Percentiles rank a stretch among this genome's conserved stretches.
Evolutionary conservation across 176 grass and related monocot genomes (phyloP).

Genomic region (Oryza glumipatula): DNA sequence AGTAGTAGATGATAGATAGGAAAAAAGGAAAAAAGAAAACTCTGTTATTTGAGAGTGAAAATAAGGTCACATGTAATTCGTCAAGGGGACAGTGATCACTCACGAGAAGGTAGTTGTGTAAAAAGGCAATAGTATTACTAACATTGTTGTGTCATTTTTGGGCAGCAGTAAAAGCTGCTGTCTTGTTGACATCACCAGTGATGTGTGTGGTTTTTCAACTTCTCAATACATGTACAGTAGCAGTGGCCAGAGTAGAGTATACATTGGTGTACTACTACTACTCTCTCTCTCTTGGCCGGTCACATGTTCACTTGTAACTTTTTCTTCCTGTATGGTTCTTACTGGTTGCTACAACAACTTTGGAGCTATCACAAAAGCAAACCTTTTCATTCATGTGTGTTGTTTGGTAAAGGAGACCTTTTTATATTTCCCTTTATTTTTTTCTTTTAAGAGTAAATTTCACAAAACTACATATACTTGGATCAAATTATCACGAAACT

Average conservation of each 20-base stretch:
- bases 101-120: neutral
- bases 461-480: too few relatives aligned
- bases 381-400: neutral
- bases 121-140: neutral
- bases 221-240: constrained; percentile 1
- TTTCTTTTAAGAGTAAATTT: neutral
- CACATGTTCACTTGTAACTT: constrained; percentile 28
- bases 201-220: constrained; percentile 21
- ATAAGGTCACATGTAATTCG: neutral
- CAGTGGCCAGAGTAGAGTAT: neutral
- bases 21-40: neutral
- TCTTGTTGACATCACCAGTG: constrained; percentile 31
- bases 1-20: neutral
- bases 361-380: neutral
- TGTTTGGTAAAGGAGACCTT: neutral
- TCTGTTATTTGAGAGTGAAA: neutral
- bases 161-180: constrained; percentile 20
- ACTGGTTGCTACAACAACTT: neutral
- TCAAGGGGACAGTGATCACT: neutral
- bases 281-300: neutral
- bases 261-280: neutral
- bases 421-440: neutral
- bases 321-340: neutral
- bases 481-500: too few relatives aligned
- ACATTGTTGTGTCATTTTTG: neutral